A percentile compares a stretch with the other conserved stretches of the same genome.
These are phyloP conservation scores for Diutina catenulata DNA, from an alignment of 1,139 yeast species.

Conservation along the genomic window DNA sequence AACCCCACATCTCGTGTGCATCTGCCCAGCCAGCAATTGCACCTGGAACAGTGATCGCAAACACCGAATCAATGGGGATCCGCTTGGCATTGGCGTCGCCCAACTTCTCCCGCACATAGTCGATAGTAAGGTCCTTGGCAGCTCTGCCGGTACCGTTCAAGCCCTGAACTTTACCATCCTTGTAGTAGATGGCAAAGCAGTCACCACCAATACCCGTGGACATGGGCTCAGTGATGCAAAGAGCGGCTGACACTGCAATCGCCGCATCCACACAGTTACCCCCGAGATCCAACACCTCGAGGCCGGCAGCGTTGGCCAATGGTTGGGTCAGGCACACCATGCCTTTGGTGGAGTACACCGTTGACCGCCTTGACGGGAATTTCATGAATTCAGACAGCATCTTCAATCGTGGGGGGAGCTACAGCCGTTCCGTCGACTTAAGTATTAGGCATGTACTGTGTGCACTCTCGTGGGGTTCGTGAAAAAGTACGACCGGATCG, in stretches of 20 bases:
- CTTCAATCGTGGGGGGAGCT: too few species aligned
- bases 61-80: slow-evolving; percentile 37
- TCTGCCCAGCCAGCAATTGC: slow-evolving; percentile 73
- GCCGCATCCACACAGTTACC: slow-evolving; percentile 80
- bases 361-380: slow-evolving; percentile 57
- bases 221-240: slow-evolving; percentile 62
- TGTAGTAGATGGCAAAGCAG: slow-evolving; percentile 56
- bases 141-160: slow-evolving; percentile 73
- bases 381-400: neutral
- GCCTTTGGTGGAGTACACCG: slow-evolving; percentile 66
- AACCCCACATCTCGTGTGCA: slow-evolving; percentile 59
- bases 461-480: too few species aligned
- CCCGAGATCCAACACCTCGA: slow-evolving; percentile 51
- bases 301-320: slow-evolving; percentile 65
- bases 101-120: slow-evolving; percentile 28
- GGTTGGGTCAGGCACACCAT: slow-evolving; percentile 72
- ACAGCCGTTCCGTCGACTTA: too few species aligned
- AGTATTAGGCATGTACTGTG: too few species aligned
- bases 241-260: slow-evolving; percentile 67
- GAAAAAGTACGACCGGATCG: too few species aligned
- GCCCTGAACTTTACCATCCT: slow-evolving; percentile 35
- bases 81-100: slow-evolving; percentile 22
- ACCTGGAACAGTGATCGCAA: slow-evolving; percentile 64
- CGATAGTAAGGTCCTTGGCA: slow-evolving; percentile 40
- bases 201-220: slow-evolving; percentile 84